Base-by-base conservation (phyloP, 371 early-diverging fungal species). In the Amoeboaphelidium protococcarum region DNA sequence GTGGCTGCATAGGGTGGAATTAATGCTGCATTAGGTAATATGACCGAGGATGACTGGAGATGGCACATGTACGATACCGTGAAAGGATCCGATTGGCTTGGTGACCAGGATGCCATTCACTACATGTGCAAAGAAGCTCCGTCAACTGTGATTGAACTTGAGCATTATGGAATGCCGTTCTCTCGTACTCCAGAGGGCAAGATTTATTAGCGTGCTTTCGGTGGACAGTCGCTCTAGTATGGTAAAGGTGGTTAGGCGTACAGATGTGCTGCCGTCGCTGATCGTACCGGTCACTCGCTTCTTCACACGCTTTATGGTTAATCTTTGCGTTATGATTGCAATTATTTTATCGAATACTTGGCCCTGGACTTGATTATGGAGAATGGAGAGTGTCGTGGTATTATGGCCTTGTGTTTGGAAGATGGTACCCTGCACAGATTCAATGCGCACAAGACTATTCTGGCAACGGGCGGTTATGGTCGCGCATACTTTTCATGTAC, bases 31-130 rank as follows among this genome's bases (percentile, higher is more conserved):
- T 76, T 95, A 31, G 94, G 92, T 43, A 95, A 95, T 67, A 92
- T 95, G 94, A 75, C 82, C 50, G 84, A 89, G 65, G 94, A 95
- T 61, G 96, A 95, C 68, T 92, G 95, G 95, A 74, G 94, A 64
- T 95, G 95, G 95, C 95, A 91, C 62, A 88, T 89, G 91, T 94
- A 91, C 62, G 95, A 94, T 57, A 94, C 95, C 22, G 91, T 94
- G 52, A 94, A 94, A 69, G 95, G 95, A 44, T 78, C 80, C 49
- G 95, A 92, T 63, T 94, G 95, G 95, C 76, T 94, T 44, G 80
- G 64, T 61, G 92, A 95, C 65, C 94, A 95, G 66, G 94, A 95
- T 55, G 95, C 95, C 44, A 94, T 94, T 54, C 95, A 94, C 60
- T 94, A 94, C 67, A 85, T 85, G 86, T 89, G 90, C 62, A 80